phyloP scores from a whole-genome alignment of 495 filamentous ascomycete genomes.

The Aspergillus carlsbadensis region DNA sequence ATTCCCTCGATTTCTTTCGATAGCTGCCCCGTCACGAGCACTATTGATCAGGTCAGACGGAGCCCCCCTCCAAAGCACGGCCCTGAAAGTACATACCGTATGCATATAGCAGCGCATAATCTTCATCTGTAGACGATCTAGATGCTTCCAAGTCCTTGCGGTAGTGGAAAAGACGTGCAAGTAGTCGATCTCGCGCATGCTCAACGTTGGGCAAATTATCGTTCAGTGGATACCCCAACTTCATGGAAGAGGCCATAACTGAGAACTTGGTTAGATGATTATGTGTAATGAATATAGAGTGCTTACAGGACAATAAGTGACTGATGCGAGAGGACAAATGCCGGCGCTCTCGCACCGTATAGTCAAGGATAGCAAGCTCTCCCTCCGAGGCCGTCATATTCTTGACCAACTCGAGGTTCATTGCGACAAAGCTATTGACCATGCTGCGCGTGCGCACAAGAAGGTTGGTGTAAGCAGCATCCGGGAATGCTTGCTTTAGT shows the following conservation, averaged over 20 bases:
- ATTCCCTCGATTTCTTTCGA: conserved; percentile 50
- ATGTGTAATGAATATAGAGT: background rate
- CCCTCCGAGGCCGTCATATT: conserved; percentile 73
- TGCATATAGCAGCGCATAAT: conserved; percentile 71
- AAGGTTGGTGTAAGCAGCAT: conserved; percentile 64
- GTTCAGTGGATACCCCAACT: conserved; percentile 88
- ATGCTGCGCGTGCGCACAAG: conserved; percentile 76
- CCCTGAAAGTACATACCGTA: conserved; percentile 51
- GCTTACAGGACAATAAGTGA: conserved; percentile 80
- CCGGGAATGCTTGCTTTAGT: conserved; percentile 79
- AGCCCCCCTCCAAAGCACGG: background rate
- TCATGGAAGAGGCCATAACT: conserved; percentile 89
- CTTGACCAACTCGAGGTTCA: conserved; percentile 89
- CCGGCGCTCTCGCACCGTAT: conserved; percentile 75
- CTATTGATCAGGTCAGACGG: conserved; percentile 23
- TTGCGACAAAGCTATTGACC: conserved; percentile 90
- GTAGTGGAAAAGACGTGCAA: conserved; percentile 89
- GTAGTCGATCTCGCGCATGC: conserved; percentile 73
- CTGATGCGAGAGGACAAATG: conserved; percentile 83
- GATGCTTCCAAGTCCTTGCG: conserved; percentile 62
- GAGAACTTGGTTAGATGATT: conserved; percentile 18
- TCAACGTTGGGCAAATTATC: conserved; percentile 81
- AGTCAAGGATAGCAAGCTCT: conserved; percentile 73
- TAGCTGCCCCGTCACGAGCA: conserved; percentile 54
- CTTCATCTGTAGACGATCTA: conserved; percentile 58